Conservation (phyloP, 225 moss, liverwort and hornwort species). For the Asterella californica region DNA sequence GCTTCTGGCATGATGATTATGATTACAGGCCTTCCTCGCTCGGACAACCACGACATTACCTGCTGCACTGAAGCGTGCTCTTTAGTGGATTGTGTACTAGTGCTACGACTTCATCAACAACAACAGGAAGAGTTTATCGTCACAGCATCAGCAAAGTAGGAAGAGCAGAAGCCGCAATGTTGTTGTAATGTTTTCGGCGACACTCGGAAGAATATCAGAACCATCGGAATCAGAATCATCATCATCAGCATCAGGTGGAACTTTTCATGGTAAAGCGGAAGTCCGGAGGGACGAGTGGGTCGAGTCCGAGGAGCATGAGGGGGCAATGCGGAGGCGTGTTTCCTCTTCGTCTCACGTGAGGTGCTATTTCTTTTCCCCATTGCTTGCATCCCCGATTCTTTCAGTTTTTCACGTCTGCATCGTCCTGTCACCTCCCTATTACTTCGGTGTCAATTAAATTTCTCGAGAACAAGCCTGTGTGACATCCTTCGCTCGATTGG, state of each 20-base stretch:
- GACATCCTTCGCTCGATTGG: too few species aligned
- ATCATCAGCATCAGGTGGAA: not conserved
- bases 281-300: not conserved
- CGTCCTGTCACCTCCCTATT: not conserved
- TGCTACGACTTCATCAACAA: not conserved
- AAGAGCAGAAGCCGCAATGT: not conserved
- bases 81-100: not conserved
- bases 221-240: not conserved
- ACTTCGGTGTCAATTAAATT: not conserved
- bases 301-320: not conserved
- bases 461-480: too few species aligned
- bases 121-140: not conserved
- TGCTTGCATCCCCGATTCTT: not conserved
- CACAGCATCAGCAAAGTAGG: not conserved
- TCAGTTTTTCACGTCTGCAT: not conserved
- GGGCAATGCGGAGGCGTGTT: constrained; percentile 34
- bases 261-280: constrained; percentile 6
- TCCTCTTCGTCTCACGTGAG: constrained; percentile 22
- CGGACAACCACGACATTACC: not conserved
- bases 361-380: not conserved
- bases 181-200: not conserved
- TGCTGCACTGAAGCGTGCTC: not conserved
- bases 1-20: not conserved
- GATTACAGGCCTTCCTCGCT: not conserved
- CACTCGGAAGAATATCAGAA: not conserved